These are phyloP conservation scores for Chlorella ohadii DNA, from an alignment of 139 green algal genomes.

Conservation along the genomic window DNA sequence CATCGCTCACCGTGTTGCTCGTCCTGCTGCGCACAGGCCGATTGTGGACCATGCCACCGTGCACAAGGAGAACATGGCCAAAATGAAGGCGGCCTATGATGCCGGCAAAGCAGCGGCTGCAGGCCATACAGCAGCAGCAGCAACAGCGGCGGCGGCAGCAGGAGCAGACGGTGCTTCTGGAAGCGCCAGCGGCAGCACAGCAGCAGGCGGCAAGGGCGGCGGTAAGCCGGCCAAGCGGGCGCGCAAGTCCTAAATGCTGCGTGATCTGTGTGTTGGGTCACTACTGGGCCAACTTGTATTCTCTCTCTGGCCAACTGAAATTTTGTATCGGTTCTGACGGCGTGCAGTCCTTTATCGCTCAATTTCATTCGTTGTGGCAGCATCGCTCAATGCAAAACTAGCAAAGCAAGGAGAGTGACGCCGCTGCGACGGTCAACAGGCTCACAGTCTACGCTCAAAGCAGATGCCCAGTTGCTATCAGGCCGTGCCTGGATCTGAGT, in stretches of 20 bases:
- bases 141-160: neutral
- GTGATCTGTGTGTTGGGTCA: too few relatives aligned
- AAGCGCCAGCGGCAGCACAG: neutral
- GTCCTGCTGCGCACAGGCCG: constrained; percentile 60
- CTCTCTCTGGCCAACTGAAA: neutral
- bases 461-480: too few relatives aligned
- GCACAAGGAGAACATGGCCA: constrained; percentile 76
- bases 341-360: neutral
- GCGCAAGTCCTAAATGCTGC: neutral
- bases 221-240: neutral
- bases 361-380: too few relatives aligned
- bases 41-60: constrained; percentile 84
- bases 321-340: neutral
- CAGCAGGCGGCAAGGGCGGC: neutral
- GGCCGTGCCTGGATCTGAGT: too few relatives aligned
- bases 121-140: neutral
- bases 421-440: too few relatives aligned
- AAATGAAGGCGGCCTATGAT: constrained; percentile 75
- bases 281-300: neutral
- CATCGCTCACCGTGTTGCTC: too few relatives aligned
- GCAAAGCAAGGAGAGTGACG: neutral
- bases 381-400: neutral
- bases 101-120: constrained; percentile 24
- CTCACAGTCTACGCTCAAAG: too few relatives aligned
- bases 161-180: neutral